These are phyloP conservation scores for Neocucurbitaria cava DNA, from an alignment of 2,329 filamentous ascomycete species.

Conservation along the genomic window DNA sequence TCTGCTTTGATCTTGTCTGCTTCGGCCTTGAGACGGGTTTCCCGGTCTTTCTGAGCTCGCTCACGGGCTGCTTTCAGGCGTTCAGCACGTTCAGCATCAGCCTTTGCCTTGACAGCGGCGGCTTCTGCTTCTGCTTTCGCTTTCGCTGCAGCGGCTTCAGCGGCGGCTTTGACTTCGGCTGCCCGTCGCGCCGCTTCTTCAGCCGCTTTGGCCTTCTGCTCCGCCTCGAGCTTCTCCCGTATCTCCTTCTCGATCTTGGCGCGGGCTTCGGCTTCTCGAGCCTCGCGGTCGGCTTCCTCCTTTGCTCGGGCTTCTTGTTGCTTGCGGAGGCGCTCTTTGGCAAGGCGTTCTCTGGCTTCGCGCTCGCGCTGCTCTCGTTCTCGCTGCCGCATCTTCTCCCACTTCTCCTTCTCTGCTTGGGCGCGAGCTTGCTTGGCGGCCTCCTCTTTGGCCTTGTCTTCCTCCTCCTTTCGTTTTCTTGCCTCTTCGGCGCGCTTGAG, in stretches of 20 bases:
- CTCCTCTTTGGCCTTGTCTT: slow-evolving; percentile 57
- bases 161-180: slow-evolving; percentile 44
- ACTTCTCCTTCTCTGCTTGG: slow-evolving; percentile 59
- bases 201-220: slow-evolving; percentile 47
- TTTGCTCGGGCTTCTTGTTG: slow-evolving; percentile 52
- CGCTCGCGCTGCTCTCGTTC: slow-evolving; percentile 58
- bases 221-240: slow-evolving; percentile 50
- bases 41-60: slow-evolving; percentile 47
- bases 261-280: slow-evolving; percentile 45
- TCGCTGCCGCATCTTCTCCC: slow-evolving; percentile 57
- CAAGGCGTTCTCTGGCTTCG: slow-evolving; percentile 56
- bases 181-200: slow-evolving; percentile 49
- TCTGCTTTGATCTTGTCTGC: slow-evolving; percentile 42
- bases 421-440: slow-evolving; percentile 54
- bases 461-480: slow-evolving; percentile 37
- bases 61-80: slow-evolving; percentile 49
- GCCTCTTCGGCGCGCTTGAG: slow-evolving; percentile 47
- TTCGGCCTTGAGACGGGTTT: slow-evolving; percentile 46
- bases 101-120: slow-evolving; percentile 42
- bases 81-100: slow-evolving; percentile 42
- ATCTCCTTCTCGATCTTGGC: slow-evolving; percentile 52
- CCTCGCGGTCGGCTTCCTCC: slow-evolving; percentile 47
- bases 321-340: slow-evolving; percentile 48
- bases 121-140: slow-evolving; percentile 39
- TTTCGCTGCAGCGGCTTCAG: slow-evolving; percentile 38